Percentiles rank a stretch among this genome's conserved stretches.
These are phyloP conservation scores for Coemansia sp. DNA, from an alignment of 192 early-diverging fungal genomes.

Conservation along the genomic window DNA sequence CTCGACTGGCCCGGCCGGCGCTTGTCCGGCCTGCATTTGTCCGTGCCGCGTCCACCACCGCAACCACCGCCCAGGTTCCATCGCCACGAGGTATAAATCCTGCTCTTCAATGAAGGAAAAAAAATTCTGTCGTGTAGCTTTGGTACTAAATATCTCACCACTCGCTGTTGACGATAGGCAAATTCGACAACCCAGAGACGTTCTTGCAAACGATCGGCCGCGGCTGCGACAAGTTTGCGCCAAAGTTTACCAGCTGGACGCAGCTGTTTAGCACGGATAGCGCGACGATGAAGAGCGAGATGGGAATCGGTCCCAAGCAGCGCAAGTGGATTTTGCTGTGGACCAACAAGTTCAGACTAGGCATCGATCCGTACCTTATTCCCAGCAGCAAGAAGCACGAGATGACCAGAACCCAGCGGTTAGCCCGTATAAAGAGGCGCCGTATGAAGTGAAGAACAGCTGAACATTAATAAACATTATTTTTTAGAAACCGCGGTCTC, in stretches of 20 bases:
- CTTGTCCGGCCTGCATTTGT: neutral
- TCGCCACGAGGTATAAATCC: slow-evolving; percentile 21
- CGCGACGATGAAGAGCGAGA: slow-evolving; percentile 53
- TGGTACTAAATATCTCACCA: neutral
- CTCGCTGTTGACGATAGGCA: neutral
- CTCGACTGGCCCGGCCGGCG: slow-evolving; percentile 7
- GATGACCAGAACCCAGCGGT: slow-evolving; percentile 41
- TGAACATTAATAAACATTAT: neutral
- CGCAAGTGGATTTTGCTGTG: slow-evolving; percentile 61
- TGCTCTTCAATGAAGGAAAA: neutral
- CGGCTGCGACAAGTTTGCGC: slow-evolving; percentile 50
- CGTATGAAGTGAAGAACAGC: too few species aligned
- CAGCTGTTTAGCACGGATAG: slow-evolving; percentile 56
- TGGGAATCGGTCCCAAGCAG: slow-evolving; percentile 58
- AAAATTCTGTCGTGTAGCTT: neutral
- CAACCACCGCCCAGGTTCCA: slow-evolving; percentile 11
- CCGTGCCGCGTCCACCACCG: slow-evolving; percentile 21
- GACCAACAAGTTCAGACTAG: slow-evolving; percentile 54
- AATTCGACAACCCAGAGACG: slow-evolving; percentile 17
- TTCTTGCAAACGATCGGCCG: slow-evolving; percentile 52
- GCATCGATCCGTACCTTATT: slow-evolving; percentile 55
- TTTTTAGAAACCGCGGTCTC: neutral
- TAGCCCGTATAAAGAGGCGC: slow-evolving; percentile 46
- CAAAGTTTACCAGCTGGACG: slow-evolving; percentile 56
- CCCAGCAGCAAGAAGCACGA: slow-evolving; percentile 48